Evolutionary conservation across 2,329 filamentous ascomycete genomes (phyloP).

Genomic region (Capronia epimyces): DNA sequence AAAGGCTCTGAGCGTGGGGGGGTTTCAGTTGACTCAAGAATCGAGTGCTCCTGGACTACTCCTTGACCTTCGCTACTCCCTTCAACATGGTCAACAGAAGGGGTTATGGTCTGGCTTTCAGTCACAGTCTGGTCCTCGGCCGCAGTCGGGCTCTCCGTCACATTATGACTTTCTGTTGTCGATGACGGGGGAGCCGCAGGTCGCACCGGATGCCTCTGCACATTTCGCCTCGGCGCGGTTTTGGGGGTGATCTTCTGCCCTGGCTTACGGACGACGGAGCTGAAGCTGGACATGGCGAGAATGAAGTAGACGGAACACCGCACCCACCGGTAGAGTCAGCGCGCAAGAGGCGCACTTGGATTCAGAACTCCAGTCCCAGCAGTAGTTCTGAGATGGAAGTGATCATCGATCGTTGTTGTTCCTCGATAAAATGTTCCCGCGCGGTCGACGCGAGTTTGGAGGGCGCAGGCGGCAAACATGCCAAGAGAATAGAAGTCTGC

Average conservation of each 20-base stretch:
- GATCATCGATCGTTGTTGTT: neutral
- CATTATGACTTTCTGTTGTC: conserved; percentile 21
- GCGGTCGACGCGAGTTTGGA: neutral
- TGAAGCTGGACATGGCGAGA: conserved; percentile 46
- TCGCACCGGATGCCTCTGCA: conserved; percentile 37
- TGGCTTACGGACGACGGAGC: conserved; percentile 54
- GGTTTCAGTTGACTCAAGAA: conserved; percentile 13
- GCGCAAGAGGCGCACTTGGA: neutral
- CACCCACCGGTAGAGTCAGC: neutral
- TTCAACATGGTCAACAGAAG: conserved; percentile 10
- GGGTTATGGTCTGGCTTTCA: conserved; percentile 6
- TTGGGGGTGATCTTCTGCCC: conserved; percentile 75
- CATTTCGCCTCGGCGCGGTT: conserved; percentile 43
- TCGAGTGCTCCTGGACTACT: neutral
- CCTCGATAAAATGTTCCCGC: neutral
- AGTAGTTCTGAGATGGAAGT: neutral
- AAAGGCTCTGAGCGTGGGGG: conserved; percentile 4
- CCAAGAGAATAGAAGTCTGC: too few relatives aligned
- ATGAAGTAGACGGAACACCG: too few relatives aligned
- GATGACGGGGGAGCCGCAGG: conserved; percentile 44
- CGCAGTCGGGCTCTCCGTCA: neutral
- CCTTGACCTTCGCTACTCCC: conserved; percentile 4
- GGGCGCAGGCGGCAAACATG: conserved; percentile 2
- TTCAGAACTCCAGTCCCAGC: neutral
- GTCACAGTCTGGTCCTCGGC: neutral